Conservation (phyloP, 2,329 filamentous ascomycete species). For the Tolypocladium tundrense region DNA sequence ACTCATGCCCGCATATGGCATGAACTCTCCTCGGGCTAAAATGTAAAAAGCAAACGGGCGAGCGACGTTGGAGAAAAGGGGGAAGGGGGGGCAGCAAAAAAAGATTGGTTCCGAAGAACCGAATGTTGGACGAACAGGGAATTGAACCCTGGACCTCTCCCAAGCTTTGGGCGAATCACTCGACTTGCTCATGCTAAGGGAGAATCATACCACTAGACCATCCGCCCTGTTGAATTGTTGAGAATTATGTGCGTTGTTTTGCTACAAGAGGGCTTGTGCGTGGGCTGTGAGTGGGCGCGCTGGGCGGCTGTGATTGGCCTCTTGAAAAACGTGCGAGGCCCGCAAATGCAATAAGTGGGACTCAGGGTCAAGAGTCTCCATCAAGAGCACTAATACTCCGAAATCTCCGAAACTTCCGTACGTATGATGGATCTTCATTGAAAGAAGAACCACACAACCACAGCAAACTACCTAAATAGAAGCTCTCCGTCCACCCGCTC, state of each 20-base stretch:
- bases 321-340: too few relatives aligned
- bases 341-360: neutral
- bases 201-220: conserved; percentile 1
- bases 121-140: conserved; percentile 4
- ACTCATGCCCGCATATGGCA: too few relatives aligned
- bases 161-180: neutral
- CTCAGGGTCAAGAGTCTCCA: too few relatives aligned
- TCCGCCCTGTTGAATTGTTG: neutral
- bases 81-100: neutral
- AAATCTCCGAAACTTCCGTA: too few relatives aligned
- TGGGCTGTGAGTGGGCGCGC: neutral
- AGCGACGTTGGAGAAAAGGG: too few relatives aligned
- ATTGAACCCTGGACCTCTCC: conserved; percentile 5
- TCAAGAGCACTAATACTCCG: too few relatives aligned
- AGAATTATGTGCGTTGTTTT: neutral
- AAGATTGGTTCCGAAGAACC: neutral
- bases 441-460: too few relatives aligned
- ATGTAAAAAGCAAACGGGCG: too few relatives aligned
- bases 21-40: too few relatives aligned
- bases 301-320: neutral
- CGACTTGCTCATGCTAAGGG: neutral
- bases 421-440: too few relatives aligned
- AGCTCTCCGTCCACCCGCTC: too few relatives aligned
- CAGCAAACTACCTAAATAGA: too few relatives aligned
- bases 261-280: neutral